Base-by-base conservation (phyloP, 495 filamentous ascomycete species). In the Parmelia sp. region DNA sequence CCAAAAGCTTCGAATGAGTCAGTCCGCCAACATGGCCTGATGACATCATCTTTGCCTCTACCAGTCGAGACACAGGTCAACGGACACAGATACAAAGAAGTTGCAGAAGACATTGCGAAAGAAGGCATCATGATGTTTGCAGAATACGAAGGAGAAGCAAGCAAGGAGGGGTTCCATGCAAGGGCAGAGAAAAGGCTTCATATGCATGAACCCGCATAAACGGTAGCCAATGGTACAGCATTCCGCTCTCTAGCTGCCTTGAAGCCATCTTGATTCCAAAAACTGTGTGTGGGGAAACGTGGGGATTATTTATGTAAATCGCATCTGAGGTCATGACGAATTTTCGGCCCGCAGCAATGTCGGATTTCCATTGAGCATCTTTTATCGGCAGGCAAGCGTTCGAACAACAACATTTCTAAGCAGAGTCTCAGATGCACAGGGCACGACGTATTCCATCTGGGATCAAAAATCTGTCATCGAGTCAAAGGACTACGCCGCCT, bases 1-100 rank as follows among this genome's bases (percentile, higher is more conserved):
- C 61, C 49, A 63, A 35, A n/a, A 63, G 61, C 19, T 42, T 63
- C 29, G 35, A 40, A 4, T 49, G 17, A 15, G 36, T 63, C 19
- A 63, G 51, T 23, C 42, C 55, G 27, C 61, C 61, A 57, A 57
- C 39, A 31, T 56, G 33, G 51, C 51, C 61, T 23, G 55, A 25
- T 25, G 55, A 57, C 61, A 63, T 63, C 1, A 11, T 63, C 1
- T 17, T 39, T 42, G 51, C 17, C 27, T 44, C 23, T 31, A 19
- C 29, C 37, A 33, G 36, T 14, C n/a, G 33, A n/a, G 33, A 35
- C 44, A 66, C 56, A 75, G 49, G 76, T 82, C 29, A n/a, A 15
- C 44, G 25, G 4, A 44, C 8, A 3, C 15, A 57, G 19, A 12
- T 33, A 15, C 23, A 14, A 7, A n/a, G 10, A 9, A 35, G 4